Percentiles rank a stretch among this genome's conserved stretches.
These are phyloP conservation scores for Elaphomyces granulatus DNA, from an alignment of 495 filamentous ascomycete species.

Conservation along the genomic window DNA sequence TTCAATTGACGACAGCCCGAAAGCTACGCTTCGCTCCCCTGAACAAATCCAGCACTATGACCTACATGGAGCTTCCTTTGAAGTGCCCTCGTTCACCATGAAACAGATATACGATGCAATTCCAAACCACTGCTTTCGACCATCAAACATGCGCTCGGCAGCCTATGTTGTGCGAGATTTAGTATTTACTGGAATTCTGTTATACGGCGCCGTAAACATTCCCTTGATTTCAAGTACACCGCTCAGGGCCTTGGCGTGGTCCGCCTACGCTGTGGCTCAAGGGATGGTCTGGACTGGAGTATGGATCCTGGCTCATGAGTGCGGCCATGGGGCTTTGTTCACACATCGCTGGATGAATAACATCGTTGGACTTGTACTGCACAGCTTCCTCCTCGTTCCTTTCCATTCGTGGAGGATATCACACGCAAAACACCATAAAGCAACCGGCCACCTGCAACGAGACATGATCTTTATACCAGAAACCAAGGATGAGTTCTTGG, in stretches of 20 bases:
- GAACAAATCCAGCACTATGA: too few relatives aligned
- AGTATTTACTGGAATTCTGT: too few relatives aligned
- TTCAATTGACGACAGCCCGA: too few relatives aligned
- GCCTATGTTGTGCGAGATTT: conserved; percentile 50
- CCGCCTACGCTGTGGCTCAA: background rate
- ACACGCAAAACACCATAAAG: conserved; percentile 47
- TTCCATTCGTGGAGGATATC: conserved; percentile 55
- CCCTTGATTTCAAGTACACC: too few relatives aligned
- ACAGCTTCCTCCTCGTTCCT: conserved; percentile 42
- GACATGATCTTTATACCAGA: conserved; percentile 38
- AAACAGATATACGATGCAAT: conserved; percentile 53
- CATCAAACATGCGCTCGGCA: conserved; percentile 48
- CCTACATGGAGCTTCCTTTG: too few relatives aligned
- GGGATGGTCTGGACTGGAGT: conserved; percentile 1
- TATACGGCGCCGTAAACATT: too few relatives aligned
- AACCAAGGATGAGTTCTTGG: conserved; percentile 20
- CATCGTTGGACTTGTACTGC: conserved; percentile 43
- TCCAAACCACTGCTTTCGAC: conserved; percentile 48
- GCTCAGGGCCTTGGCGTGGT: too few relatives aligned
- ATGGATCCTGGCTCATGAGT: conserved; percentile 53
- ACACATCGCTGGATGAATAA: conserved; percentile 43
- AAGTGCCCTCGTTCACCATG: conserved; percentile 56
- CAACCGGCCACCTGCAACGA: conserved; percentile 32
- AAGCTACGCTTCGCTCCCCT: too few relatives aligned
- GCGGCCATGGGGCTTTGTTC: conserved; percentile 56